A percentile compares a stretch with the other conserved stretches of the same genome.
These are phyloP conservation scores for Fusarium buxicola DNA, from an alignment of 2,329 filamentous ascomycete genomes.

Conservation along the genomic window DNA sequence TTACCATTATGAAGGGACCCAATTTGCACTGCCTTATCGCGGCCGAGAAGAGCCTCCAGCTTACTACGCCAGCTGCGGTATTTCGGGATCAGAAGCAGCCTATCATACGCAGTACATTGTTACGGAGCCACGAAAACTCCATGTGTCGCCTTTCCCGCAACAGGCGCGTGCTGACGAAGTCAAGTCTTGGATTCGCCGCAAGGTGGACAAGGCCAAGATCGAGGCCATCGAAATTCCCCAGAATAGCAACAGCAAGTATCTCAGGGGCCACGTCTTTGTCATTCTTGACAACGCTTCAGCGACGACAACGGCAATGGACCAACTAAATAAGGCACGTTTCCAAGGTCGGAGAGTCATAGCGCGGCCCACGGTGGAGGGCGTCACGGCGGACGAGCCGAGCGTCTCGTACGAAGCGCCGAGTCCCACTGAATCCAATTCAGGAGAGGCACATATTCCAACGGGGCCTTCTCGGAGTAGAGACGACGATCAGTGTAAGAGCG, in stretches of 20 bases:
- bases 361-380: constrained; percentile 37
- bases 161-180: constrained; percentile 40
- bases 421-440: not conserved
- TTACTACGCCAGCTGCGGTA: constrained; percentile 10
- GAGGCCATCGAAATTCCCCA: constrained; percentile 44
- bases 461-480: constrained; percentile 20
- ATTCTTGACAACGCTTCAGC: constrained; percentile 38
- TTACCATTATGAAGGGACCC: constrained; percentile 25
- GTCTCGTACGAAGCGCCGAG: constrained; percentile 2
- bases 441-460: constrained; percentile 11
- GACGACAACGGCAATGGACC: constrained; percentile 40
- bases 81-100: not conserved
- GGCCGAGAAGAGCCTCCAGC: constrained; percentile 10
- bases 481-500: constrained; percentile 3
- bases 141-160: constrained; percentile 45
- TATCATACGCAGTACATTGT: constrained; percentile 15
- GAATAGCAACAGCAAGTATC: constrained; percentile 34
- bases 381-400: constrained; percentile 12
- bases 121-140: constrained; percentile 41
- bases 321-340: constrained; percentile 45
- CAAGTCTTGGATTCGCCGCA: constrained; percentile 45
- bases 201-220: constrained; percentile 41
- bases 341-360: constrained; percentile 42
- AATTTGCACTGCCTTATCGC: constrained; percentile 34
- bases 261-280: constrained; percentile 46